Evolutionary conservation across 78 protist species (phyloP), one percentile per base, ranked within the genome.

Genomic region (Dictyostelium firmibasis): DNA sequence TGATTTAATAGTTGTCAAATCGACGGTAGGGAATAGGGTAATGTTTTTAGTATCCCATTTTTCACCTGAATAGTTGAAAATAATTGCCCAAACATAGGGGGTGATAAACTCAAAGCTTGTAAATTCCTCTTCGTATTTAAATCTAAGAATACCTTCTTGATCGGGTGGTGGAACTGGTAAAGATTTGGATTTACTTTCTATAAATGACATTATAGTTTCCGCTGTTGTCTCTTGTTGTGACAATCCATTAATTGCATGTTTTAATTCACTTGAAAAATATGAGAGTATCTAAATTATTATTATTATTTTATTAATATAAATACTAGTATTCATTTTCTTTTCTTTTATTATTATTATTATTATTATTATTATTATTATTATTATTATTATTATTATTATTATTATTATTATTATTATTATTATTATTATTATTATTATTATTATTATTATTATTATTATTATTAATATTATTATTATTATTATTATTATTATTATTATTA

Each of bases 41-140:
- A 87, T 60, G 11, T 87, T 60, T 76, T 78, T 78, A 20, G 93
- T 9, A 78, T 87, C 69, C 70, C 67, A 89, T 79, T 60, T 88
- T 20, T 81, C 88, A 35, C 94, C 94, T 4, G 84, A 76, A 31
- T 25, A 89, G n/a, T 89, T 89, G 25, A 43, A 89, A 33, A 89
- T 69, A 10, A 89, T 57, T 47, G 94, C n/a, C 94, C 94, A 89
- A 36, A 89, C 62, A 70, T 89, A 89, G 1, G 94, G 94, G 3
- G 94, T 89, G 3, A 89, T 89, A 70, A 81, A 89, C 70, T 89
- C 94, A 33, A 44, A 81, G 36, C 94, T 89, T 31, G 43, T 81
- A 4, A 29, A 9, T 23, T 81, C 94, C 31, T 89, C 94, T 69
- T 89, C 94, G 38, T 89, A 89, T 81, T 89, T 67, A 69, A 89